Evolutionary conservation across 2,329 filamentous ascomycete genomes (phyloP).

Genomic region (Mycosphaerella sp.): DNA sequence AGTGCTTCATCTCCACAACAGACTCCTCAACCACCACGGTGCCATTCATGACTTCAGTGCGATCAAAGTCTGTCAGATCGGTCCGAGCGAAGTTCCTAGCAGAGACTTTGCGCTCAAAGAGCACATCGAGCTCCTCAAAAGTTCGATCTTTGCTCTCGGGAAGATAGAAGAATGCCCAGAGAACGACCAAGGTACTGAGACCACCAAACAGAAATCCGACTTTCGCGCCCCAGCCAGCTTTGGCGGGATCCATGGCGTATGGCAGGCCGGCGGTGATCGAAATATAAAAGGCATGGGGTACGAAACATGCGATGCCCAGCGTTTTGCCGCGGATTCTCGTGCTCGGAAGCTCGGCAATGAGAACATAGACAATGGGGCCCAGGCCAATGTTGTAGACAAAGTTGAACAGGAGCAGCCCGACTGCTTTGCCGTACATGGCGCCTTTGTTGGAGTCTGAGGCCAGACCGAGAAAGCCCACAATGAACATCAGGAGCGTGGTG

Average conservation of each 20-base stretch:
- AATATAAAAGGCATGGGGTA: not conserved
- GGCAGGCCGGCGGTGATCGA: conserved; percentile 14
- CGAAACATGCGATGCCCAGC: conserved; percentile 13
- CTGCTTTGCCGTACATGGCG: conserved; percentile 22
- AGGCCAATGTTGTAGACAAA: conserved; percentile 24
- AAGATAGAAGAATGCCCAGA: conserved; percentile 49
- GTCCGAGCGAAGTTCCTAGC: conserved; percentile 36
- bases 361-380: conserved; percentile 24
- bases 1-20: not conserved
- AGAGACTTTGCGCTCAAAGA: conserved; percentile 47
- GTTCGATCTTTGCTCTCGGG: conserved; percentile 51
- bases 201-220: conserved; percentile 37
- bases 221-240: conserved; percentile 19
- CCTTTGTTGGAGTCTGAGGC: conserved; percentile 3
- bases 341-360: conserved; percentile 27
- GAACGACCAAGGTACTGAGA: conserved; percentile 41
- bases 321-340: conserved; percentile 26
- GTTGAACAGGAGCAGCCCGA: conserved; percentile 19
- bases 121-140: conserved; percentile 49
- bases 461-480: conserved; percentile 20
- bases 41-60: not conserved
- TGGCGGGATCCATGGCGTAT: conserved; percentile 26
- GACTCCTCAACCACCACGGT: not conserved
- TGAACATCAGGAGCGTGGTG: conserved; percentile 20
- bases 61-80: not conserved